phyloP scores from a whole-genome alignment of 1,284 basidiomycete species.

The Puccinia coronata region DNA sequence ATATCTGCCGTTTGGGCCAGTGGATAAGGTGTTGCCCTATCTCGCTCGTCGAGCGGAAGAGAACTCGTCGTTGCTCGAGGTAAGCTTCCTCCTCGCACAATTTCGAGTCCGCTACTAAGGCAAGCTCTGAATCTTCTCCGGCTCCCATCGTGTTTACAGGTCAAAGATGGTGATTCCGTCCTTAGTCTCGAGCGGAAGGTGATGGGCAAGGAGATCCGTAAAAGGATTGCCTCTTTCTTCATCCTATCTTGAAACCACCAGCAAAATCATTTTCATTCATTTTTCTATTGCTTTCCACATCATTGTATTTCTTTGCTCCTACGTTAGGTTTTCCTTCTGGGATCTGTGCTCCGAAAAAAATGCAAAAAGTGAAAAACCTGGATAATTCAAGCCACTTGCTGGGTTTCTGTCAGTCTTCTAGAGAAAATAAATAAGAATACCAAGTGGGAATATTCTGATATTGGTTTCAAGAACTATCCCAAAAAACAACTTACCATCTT shows the following conservation, averaged over 20 bases:
- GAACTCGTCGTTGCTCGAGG: slow-evolving; percentile 24
- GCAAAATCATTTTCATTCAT: too few species aligned
- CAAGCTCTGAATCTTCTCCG: background rate
- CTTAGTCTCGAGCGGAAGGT: background rate
- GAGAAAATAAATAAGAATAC: too few species aligned
- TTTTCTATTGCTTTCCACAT: too few species aligned
- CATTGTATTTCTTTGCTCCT: too few species aligned
- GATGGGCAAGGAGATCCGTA: slow-evolving; percentile 17
- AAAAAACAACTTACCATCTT: too few species aligned
- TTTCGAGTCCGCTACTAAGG: background rate
- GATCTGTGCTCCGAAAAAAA: too few species aligned
- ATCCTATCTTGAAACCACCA: background rate
- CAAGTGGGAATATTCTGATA: too few species aligned
- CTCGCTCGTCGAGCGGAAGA: slow-evolving; percentile 40
- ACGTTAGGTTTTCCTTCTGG: too few species aligned
- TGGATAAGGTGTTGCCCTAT: slow-evolving; percentile 35
- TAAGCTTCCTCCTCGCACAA: background rate
- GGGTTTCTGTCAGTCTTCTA: too few species aligned
- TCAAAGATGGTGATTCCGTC: background rate
- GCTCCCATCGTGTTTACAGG: background rate
- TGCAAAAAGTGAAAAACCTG: too few species aligned
- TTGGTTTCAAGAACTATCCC: too few species aligned
- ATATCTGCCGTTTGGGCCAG: slow-evolving; percentile 36
- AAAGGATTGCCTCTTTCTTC: background rate
- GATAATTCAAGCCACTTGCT: too few species aligned